Evolutionary conservation across 2,329 filamentous ascomycete species (phyloP), one percentile per base, ranked within the genome.

Genomic region (Nemania sp.): DNA sequence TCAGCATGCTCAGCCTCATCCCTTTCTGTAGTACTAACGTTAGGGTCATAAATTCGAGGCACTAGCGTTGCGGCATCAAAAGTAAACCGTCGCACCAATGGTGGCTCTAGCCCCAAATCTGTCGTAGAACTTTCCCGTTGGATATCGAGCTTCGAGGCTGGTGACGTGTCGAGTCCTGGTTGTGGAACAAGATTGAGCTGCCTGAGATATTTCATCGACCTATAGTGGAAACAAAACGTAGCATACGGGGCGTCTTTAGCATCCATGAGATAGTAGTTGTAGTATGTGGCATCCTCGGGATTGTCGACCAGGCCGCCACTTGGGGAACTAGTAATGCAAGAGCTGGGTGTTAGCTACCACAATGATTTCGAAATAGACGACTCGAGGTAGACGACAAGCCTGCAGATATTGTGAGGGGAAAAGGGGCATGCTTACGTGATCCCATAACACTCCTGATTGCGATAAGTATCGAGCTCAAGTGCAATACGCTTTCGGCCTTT

Each of bases 151-250:
- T 50, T 59, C 3, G 47, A 40, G n/a, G 34, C 42, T 34, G 64
- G 53, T 15, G 58, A 58, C 21, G 40, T 20, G 13, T 47, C 56
- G 42, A 57, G 49, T 37, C 56, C 57, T 10, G 51, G 43, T 37
- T 68, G 67, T 0, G 80, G 76, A 25, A 83, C 77, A 4, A 87
- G 71, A 54, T 81, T 81, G 10, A 85, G 74, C 34, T 77, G 71
- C 7, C 74, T 68, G 11, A 87, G 77, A 55, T 78, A 79, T 10
- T 77, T 74, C 79, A 78, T 81, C 6, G 80, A 83, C 32, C 83
- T 79, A 64, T 87, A 87, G 60, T 87, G 81, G 62, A 86, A 84
- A 25, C 77, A 77, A 61, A 86, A 87, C 0, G 77, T 79, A 4
- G 79, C 79, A 63, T 79, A 86, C 0, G 84, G 84, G 1, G 70